phyloP scores from a whole-genome alignment of 2,329 filamentous ascomycete genomes.

The Colletotrichum camelliae region DNA sequence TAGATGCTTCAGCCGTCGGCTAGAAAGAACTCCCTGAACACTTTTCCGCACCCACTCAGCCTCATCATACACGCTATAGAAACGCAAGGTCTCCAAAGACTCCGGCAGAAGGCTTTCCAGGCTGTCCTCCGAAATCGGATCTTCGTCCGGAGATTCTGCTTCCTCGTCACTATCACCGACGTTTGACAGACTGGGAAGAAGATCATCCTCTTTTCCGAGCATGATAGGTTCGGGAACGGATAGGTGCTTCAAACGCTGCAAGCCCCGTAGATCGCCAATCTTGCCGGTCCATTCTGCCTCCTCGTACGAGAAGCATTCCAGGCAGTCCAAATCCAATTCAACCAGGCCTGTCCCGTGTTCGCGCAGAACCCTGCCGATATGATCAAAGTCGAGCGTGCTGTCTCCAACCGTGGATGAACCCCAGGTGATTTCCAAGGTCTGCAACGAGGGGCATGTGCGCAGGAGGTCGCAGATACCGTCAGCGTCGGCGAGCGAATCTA shows the following conservation, averaged over 20 bases:
- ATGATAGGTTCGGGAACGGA: background rate
- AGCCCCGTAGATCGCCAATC: background rate
- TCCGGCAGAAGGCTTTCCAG: background rate
- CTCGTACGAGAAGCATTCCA: background rate
- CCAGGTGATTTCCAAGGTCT: background rate
- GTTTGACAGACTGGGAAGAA: background rate
- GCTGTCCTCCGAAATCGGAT: background rate
- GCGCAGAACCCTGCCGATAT: background rate
- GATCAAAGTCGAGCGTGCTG: background rate
- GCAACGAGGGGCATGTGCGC: background rate
- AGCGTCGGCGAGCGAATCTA: background rate
- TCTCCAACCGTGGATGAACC: background rate
- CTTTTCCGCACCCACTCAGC: background rate
- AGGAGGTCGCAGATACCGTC: background rate
- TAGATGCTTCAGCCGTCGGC: background rate
- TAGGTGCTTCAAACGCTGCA: background rate
- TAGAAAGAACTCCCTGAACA: background rate
- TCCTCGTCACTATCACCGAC: background rate
- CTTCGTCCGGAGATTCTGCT: background rate
- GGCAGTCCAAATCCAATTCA: background rate
- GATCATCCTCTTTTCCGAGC: background rate
- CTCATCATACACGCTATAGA: background rate
- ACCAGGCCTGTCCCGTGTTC: background rate
- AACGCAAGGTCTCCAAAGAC: background rate
- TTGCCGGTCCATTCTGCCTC: background rate